Conservation (phyloP, 1,139 yeast genomes). For the Petasospora rhodanensis region DNA sequence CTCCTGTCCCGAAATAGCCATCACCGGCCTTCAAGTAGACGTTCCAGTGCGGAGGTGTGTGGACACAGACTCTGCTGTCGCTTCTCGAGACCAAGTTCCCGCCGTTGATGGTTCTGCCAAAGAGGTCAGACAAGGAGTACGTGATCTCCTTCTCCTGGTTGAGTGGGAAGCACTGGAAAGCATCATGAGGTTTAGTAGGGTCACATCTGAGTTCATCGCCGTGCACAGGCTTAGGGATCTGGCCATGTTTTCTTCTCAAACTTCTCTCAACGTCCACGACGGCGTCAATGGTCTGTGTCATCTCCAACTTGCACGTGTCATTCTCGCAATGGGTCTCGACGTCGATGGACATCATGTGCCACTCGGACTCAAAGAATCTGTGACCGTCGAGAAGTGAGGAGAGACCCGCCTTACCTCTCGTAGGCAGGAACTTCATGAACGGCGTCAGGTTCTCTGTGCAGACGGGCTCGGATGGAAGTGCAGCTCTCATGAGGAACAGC, state of each 20-base stretch:
- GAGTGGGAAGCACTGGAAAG: slow-evolving; percentile 75
- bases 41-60: slow-evolving; percentile 45
- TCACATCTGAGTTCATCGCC: slow-evolving; percentile 74
- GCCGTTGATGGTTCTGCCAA: slow-evolving; percentile 65
- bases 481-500: slow-evolving; percentile 68
- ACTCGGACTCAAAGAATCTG: slow-evolving; percentile 85
- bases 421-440: slow-evolving; percentile 81
- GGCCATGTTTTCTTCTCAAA: slow-evolving; percentile 55
- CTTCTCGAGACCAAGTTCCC: slow-evolving; percentile 49
- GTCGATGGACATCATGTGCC: slow-evolving; percentile 94
- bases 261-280: slow-evolving; percentile 72
- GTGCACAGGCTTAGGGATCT: slow-evolving; percentile 76
- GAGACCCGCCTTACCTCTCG: slow-evolving; percentile 89
- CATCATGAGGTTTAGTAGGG: slow-evolving; percentile 46
- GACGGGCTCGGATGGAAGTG: slow-evolving; percentile 91
- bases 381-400: slow-evolving; percentile 91
- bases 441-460: slow-evolving; percentile 98
- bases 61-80: slow-evolving; percentile 42
- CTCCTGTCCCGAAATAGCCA: slow-evolving; percentile 27
- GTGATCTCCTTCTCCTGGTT: slow-evolving; percentile 47
- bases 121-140: slow-evolving; percentile 60
- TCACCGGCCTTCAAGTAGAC: slow-evolving; percentile 28
- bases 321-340: slow-evolving; percentile 54
- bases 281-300: slow-evolving; percentile 70
- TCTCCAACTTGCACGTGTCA: slow-evolving; percentile 42